These are phyloP conservation scores for Chlamydomonas schloesseri DNA, from an alignment of 139 green algal genomes.

Conservation along the genomic window DNA sequence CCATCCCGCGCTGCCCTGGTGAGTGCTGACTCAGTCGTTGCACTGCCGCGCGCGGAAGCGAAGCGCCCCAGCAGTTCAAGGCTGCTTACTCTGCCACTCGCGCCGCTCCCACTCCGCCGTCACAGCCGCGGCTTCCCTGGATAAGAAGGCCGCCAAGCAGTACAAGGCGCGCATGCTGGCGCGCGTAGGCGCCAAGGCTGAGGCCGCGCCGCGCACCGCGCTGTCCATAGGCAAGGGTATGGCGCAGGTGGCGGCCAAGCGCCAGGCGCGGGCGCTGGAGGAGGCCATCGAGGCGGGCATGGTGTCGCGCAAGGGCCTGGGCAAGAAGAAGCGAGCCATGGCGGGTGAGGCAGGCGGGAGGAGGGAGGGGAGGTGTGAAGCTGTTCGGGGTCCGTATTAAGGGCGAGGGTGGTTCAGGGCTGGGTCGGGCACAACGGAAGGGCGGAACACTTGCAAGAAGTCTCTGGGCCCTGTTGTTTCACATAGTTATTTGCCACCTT, in stretches of 20 bases:
- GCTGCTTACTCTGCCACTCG: too few relatives aligned
- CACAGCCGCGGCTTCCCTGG: conserved; percentile 65
- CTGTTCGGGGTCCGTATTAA: too few relatives aligned
- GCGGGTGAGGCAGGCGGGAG: conserved; percentile 20
- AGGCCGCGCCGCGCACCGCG: conserved; percentile 56
- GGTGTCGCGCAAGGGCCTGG: conserved; percentile 68
- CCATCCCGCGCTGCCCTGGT: too few relatives aligned
- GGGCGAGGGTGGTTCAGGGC: too few relatives aligned
- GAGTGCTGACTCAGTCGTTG: too few relatives aligned
- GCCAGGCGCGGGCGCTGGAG: conserved; percentile 63
- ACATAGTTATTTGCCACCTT: too few relatives aligned
- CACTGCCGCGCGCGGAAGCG: too few relatives aligned
- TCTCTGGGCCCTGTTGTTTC: too few relatives aligned
- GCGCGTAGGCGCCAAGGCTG: conserved; percentile 63
- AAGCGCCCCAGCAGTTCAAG: too few relatives aligned
- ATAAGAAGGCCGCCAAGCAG: conserved; percentile 70
- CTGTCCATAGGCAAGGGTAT: conserved; percentile 63
- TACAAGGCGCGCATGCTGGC: conserved; percentile 70
- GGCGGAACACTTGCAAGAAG: too few relatives aligned
- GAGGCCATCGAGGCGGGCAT: conserved; percentile 78
- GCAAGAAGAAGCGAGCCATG: conserved; percentile 66
- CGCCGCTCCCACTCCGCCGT: background rate
- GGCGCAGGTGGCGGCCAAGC: conserved; percentile 59
- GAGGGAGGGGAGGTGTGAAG: too few relatives aligned
- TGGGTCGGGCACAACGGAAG: too few relatives aligned